Evolutionary conservation across 2,329 filamentous ascomycete species (phyloP).

Genomic region (Hymenoscyphus linearis): DNA sequence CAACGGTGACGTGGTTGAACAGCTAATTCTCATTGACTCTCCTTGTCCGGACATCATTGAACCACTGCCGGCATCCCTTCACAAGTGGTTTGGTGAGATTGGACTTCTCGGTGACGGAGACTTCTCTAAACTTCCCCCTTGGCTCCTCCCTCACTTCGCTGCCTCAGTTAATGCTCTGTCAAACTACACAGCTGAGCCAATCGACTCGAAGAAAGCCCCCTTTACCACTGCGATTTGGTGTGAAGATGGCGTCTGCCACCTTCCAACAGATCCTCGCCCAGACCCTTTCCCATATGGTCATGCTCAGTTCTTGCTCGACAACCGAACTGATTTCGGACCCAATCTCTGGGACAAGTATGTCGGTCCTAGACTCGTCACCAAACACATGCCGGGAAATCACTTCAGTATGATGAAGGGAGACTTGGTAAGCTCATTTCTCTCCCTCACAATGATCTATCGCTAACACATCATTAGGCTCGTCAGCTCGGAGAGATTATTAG

Average conservation of each 20-base stretch:
- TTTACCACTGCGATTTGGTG: constrained; percentile 65
- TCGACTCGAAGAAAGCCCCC: constrained; percentile 53
- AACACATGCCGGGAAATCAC: constrained; percentile 67
- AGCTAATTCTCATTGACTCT: constrained; percentile 60
- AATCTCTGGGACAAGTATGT: constrained; percentile 67
- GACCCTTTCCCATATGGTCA: constrained; percentile 54
- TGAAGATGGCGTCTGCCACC: constrained; percentile 66
- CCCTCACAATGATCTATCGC: neutral
- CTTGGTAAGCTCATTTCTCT: constrained; percentile 35
- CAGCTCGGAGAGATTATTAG: constrained; percentile 7
- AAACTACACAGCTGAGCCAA: constrained; percentile 61
- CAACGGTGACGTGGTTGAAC: constrained; percentile 51
- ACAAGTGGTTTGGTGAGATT: constrained; percentile 64
- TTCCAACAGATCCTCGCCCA: constrained; percentile 59
- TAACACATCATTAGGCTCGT: constrained; percentile 1
- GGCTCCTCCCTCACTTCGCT: constrained; percentile 69
- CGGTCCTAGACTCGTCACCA: constrained; percentile 56
- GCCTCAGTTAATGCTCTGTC: constrained; percentile 63
- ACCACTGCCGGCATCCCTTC: constrained; percentile 48
- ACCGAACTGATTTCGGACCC: constrained; percentile 64
- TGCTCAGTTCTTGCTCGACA: constrained; percentile 67
- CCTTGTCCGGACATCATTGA: constrained; percentile 64
- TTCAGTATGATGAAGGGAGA: constrained; percentile 71
- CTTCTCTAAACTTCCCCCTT: constrained; percentile 59
- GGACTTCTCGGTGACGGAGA: constrained; percentile 63